Conservation (phyloP, 805 yeast species). For the Starmerella stellata region DNA sequence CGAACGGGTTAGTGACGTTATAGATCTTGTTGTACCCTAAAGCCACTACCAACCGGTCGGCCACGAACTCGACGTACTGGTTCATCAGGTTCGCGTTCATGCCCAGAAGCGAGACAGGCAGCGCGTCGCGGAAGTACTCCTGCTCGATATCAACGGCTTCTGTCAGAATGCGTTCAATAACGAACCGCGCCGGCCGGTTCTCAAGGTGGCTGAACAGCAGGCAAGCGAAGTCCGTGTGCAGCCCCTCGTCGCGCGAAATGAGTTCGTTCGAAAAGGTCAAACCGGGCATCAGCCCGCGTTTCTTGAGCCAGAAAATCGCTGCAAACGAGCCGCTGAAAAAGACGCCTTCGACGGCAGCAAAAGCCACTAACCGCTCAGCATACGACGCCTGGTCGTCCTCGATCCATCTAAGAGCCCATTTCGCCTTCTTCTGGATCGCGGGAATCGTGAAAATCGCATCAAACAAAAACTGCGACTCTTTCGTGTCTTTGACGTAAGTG, state of each 20-base stretch:
- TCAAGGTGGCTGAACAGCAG: constrained; percentile 79
- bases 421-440: constrained; percentile 90
- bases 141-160: constrained; percentile 93
- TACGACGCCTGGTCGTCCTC: constrained; percentile 70
- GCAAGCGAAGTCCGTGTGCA: constrained; percentile 97
- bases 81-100: constrained; percentile 90
- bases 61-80: constrained; percentile 94
- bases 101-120: constrained; percentile 83
- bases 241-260: constrained; percentile 95
- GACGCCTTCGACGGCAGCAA: constrained; percentile 97
- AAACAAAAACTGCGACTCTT: constrained; percentile 75
- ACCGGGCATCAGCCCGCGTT: constrained; percentile 98
- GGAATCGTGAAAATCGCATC: constrained; percentile 95
- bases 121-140: constrained; percentile 85
- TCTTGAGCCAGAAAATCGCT: constrained; percentile 95
- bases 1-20: constrained; percentile 86
- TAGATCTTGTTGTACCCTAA: constrained; percentile 79
- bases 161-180: constrained; percentile 70
- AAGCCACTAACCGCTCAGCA: constrained; percentile 91
- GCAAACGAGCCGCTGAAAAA: constrained; percentile 98
- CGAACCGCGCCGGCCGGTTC: constrained; percentile 64
- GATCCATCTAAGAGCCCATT: constrained; percentile 98
- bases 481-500: constrained; percentile 88
- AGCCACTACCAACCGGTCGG: constrained; percentile 83
- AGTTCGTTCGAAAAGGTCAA: constrained; percentile 93